Evolutionary conservation across 192 early-diverging fungal genomes (phyloP).

Genomic region (Fimicolochytrium jonesii): DNA sequence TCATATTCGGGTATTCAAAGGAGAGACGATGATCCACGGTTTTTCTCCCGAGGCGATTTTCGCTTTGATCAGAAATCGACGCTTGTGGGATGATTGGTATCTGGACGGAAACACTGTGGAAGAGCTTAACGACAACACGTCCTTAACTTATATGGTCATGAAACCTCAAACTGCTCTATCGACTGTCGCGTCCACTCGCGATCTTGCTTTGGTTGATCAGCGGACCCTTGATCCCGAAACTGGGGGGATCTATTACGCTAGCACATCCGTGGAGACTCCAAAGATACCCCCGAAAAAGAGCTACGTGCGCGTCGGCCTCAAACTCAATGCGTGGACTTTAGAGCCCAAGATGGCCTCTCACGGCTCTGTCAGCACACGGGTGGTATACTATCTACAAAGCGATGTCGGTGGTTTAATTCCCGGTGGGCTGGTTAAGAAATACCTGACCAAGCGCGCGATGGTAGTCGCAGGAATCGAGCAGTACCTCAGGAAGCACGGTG

Average conservation of each 20-base stretch:
- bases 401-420: constrained; percentile 30
- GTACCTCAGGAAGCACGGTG: constrained; percentile 27
- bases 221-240: constrained; percentile 16
- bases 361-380: constrained; percentile 14
- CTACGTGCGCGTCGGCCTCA: constrained; percentile 29
- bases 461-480: constrained; percentile 25
- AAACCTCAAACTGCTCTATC: constrained; percentile 23
- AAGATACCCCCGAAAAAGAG: constrained; percentile 30
- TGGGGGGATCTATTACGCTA: constrained; percentile 20
- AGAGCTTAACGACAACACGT: constrained; percentile 20
- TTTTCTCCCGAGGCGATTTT: constrained; percentile 29
- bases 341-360: constrained; percentile 21
- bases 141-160: constrained; percentile 30
- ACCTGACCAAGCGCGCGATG: constrained; percentile 28
- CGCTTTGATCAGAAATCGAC: constrained; percentile 16
- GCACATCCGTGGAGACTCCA: constrained; percentile 26
- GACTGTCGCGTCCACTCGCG: constrained; percentile 23
- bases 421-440: constrained; percentile 23
- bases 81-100: constrained; percentile 31
- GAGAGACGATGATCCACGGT: constrained; percentile 18
- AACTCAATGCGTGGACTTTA: constrained; percentile 34
- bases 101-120: constrained; percentile 27
- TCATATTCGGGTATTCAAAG: constrained; percentile 17
- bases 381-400: constrained; percentile 29
- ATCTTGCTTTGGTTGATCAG: constrained; percentile 25